Base-by-base conservation (phyloP, 2,329 filamentous ascomycete genomes). In the Fusarium tjaetaba region DNA sequence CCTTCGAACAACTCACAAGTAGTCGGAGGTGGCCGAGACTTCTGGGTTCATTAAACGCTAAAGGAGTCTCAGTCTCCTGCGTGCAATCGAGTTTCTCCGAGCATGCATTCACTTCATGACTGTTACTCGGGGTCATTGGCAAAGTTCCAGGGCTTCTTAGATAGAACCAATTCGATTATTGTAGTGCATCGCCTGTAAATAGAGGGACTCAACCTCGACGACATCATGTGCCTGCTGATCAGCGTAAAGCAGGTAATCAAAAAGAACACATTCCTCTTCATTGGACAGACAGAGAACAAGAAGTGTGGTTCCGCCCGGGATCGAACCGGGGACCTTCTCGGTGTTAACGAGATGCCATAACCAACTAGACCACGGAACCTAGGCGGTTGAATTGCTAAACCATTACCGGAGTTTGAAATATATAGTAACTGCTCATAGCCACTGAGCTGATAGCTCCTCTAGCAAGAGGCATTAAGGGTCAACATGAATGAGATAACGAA, bases 1-100 rank as follows among this genome's bases (percentile, higher is more conserved):
- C 7, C 73, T 83, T 48, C 77, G 81, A 45, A 81, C 71, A 28
- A 76, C 65, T 42, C 75, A 77, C 51, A 75, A 76, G 42, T 77
- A 63, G 24, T 41, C 4, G 20, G 14, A 6, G 18, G 38, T 32
- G n/a, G 45, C 28, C 24, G 16, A 36, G 26, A 15, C 16, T 32
- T 20, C 10, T 11, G 22, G 30, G 22, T 30, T 39, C 6, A 18
- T 30, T 24, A 9, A 24, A n/a, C 22, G 8, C 11, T 28, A 32
- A 28, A 43, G 24, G 16, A 20, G 38, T 24, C 5, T 56, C 38
- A 14, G 26, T 18, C 9, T 24, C 26, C 28, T 56, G 26, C 22
- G 30, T 24, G 22, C 11, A 43, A n/a, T 20, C 28, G 18, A 18
- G 24, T 43, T 42, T 42, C 36, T 32, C 22, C 14, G 30, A 38